Base-by-base conservation (phyloP, 163 green algal species). In the Chloromonas sp. region DNA sequence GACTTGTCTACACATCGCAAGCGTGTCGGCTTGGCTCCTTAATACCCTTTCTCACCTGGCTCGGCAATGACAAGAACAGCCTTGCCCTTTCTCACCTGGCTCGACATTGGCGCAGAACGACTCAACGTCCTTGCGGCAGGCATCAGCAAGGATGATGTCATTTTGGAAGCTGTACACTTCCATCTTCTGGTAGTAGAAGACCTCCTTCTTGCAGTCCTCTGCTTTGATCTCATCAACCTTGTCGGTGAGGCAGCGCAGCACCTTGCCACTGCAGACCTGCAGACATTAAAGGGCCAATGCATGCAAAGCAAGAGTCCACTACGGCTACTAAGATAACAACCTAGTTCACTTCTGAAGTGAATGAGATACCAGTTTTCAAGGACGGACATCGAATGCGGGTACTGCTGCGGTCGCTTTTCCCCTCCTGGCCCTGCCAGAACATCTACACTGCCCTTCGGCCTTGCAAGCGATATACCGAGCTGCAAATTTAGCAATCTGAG, bases 231-330 rank as follows among this genome's bases (percentile, higher is more conserved):
- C 84, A 1, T 93, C 93, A 71, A 92, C 81, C 81, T 94, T 94
- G 79, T 97, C 92, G n/a, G 83, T 89, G 83, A 98, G 91, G 90
- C 95, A 98, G 58, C 89, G 86, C 85, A 97, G 90, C 84, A 98
- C 90, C 71, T 88, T 91, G 83, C 90, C 85, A 3, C 88, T 84
- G 82, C 89, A 91, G 1, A 89, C 81, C 90, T 91, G 84, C 78
- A 70, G 58, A 11, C 66, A 74, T 74, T 11, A 74, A 11, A 5
- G 11, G 66, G 66, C 66, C 5, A 36, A 36, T 36, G 66, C 66
- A 74, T 5, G 66, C 66, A 74, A 74, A 11, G 5, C 66, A 74
- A 5, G 66, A 15, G 66, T 74, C 66, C 5, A 11, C 66, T 11
- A 74, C 11, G 66, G 36, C 36, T 36, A 36, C 36, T 36, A 36